Evolutionary conservation across 352 stramenopile species (phyloP).

Genomic region (Pythium aphanidermatum): DNA sequence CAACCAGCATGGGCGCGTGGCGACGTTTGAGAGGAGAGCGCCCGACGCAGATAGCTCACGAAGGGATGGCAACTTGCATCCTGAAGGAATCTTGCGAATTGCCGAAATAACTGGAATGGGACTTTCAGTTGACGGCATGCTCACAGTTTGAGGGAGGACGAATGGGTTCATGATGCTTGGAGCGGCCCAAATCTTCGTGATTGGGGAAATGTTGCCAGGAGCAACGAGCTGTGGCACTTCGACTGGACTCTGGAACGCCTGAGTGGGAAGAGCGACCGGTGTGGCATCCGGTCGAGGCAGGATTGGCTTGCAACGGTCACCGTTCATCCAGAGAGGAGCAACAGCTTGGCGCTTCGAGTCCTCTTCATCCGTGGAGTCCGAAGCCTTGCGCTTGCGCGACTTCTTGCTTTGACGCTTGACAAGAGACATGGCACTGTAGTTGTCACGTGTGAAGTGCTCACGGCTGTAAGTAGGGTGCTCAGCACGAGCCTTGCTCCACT

Average conservation of each 20-base stretch:
- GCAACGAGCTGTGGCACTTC: slow-evolving; percentile 3
- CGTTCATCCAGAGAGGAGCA: slow-evolving; percentile 16
- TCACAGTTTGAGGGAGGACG: slow-evolving; percentile 6
- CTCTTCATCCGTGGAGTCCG: slow-evolving; percentile 26
- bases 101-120: slow-evolving; percentile 19
- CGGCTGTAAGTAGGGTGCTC: slow-evolving; percentile 73
- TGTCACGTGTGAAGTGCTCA: slow-evolving; percentile 80
- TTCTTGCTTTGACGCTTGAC: slow-evolving; percentile 87
- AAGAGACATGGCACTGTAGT: slow-evolving; percentile 78
- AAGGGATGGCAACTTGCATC: slow-evolving; percentile 26
- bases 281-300: slow-evolving; percentile 32
- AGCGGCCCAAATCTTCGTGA: slow-evolving; percentile 19
- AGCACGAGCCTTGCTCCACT: slow-evolving; percentile 79
- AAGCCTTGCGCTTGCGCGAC: slow-evolving; percentile 59
- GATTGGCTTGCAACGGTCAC: slow-evolving; percentile 66
- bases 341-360: slow-evolving; percentile 32
- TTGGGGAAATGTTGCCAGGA: slow-evolving; percentile 18
- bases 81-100: slow-evolving; percentile 17
- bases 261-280: slow-evolving; percentile 2
- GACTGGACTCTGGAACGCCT: background rate
- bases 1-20: slow-evolving; percentile 24
- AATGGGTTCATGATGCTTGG: slow-evolving; percentile 9
- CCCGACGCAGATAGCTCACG: slow-evolving; percentile 20
- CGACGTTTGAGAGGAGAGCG: slow-evolving; percentile 12
- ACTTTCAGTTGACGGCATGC: background rate